Conservation (phyloP, 208 protist species). For the Leishmania tropica region DNA sequence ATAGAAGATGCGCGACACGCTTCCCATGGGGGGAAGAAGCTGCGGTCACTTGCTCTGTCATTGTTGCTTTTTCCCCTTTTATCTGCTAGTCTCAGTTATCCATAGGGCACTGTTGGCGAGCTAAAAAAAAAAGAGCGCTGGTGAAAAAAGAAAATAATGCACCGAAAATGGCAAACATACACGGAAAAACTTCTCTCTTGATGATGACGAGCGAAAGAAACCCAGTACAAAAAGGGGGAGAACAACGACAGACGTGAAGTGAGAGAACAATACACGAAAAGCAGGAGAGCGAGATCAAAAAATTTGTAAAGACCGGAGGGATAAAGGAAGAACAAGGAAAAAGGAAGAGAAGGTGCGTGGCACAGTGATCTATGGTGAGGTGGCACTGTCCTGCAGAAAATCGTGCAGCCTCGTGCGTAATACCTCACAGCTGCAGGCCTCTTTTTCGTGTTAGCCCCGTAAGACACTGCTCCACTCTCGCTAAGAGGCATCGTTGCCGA, state of each 20-base stretch:
- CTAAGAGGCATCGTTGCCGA: conserved; percentile 4
- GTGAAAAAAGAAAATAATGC: background rate
- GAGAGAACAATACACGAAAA: background rate
- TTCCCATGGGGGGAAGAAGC: background rate
- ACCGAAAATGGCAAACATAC: background rate
- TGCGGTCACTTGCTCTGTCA: background rate
- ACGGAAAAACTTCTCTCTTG: background rate
- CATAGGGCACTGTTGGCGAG: background rate
- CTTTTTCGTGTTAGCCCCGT: background rate
- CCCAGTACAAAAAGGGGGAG: background rate
- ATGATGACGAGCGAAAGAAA: background rate
- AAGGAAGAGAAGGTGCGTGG: background rate
- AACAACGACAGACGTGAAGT: background rate
- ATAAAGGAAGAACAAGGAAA: conserved; percentile 10
- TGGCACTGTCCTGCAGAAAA: background rate
- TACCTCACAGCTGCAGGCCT: background rate
- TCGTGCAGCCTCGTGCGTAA: no score
- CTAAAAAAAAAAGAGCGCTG: background rate
- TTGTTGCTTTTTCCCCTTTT: background rate
- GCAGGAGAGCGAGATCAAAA: background rate
- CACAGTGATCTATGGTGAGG: background rate
- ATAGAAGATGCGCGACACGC: background rate
- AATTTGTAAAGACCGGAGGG: background rate
- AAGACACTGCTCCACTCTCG: background rate
- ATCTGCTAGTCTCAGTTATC: background rate